Conservation (phyloP, 1,284 basidiomycete genomes). For the Marasmius tenuissimus region DNA sequence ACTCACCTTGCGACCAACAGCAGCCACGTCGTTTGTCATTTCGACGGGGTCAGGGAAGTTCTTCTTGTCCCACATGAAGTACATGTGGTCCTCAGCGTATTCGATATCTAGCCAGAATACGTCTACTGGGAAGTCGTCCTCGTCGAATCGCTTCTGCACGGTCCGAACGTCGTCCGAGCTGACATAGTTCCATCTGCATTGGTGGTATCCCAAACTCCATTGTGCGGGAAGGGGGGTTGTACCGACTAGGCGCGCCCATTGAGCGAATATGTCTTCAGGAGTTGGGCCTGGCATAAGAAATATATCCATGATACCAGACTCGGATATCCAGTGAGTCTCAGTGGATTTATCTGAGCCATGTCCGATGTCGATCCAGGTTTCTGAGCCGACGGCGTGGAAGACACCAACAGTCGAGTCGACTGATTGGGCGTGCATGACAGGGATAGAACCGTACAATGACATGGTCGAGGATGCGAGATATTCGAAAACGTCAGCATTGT, state of each 20-base stretch:
- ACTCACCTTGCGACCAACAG: constrained; percentile 80
- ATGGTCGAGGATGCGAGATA: constrained; percentile 91
- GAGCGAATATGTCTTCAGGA: constrained; percentile 78
- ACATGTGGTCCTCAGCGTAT: constrained; percentile 92
- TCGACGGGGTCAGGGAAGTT: constrained; percentile 92
- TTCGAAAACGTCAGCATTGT: constrained; percentile 97
- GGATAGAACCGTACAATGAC: constrained; percentile 91
- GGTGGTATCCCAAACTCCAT: constrained; percentile 94
- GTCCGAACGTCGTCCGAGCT: constrained; percentile 86
- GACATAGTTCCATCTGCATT: constrained; percentile 98
- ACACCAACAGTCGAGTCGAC: constrained; percentile 84
- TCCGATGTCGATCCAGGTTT: constrained; percentile 94
- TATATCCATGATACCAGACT: constrained; percentile 93
- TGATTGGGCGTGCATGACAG: constrained; percentile 92
- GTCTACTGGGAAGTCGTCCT: constrained; percentile 93
- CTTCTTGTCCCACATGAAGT: constrained; percentile 96
- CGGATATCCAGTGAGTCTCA: constrained; percentile 94
- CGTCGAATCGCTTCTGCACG: constrained; percentile 90
- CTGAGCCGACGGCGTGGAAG: constrained; percentile 89
- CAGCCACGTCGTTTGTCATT: constrained; percentile 90
- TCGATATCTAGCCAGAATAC: constrained; percentile 99
- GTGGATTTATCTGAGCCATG: constrained; percentile 66
- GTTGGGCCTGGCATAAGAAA: constrained; percentile 92
- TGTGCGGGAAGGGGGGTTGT: constrained; percentile 85
- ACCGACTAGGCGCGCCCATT: constrained; percentile 87